These are phyloP conservation scores for Hemileccinum impolitum DNA, from an alignment of 768 basidiomycete genomes.

Conservation along the genomic window DNA sequence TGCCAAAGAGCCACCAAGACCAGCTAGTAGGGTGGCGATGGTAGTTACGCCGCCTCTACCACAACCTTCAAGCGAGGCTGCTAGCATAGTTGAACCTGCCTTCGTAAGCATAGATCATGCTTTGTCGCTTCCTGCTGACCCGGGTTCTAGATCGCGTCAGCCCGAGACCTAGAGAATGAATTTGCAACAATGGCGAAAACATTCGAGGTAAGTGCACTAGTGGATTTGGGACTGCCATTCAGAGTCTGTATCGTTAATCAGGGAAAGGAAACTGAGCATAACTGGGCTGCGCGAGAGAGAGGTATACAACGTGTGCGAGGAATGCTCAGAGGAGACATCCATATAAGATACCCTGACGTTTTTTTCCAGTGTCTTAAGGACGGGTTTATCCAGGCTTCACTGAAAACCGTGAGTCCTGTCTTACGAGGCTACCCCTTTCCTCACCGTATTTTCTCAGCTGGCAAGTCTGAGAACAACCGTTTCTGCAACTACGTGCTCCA, in stretches of 20 bases:
- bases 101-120: conserved; percentile 49
- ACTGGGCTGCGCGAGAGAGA: conserved; percentile 84
- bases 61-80: conserved; percentile 40
- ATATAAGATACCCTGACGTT: conserved; percentile 64
- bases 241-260: conserved; percentile 27
- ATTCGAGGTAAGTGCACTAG: conserved; percentile 62
- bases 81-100: conserved; percentile 54
- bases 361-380: conserved; percentile 76
- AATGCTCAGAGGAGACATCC: conserved; percentile 85
- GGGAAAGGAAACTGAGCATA: conserved; percentile 98
- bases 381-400: conserved; percentile 74
- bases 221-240: background rate
- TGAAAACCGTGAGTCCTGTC: conserved; percentile 70
- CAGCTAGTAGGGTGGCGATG: conserved; percentile 57
- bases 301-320: conserved; percentile 77
- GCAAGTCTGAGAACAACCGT: conserved; percentile 90
- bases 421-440: background rate
- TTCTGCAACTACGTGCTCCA: conserved; percentile 67
- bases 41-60: conserved; percentile 40
- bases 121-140: conserved; percentile 1
- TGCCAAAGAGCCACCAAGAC: conserved; percentile 49
- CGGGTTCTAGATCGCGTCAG: conserved; percentile 68
- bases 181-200: conserved; percentile 73
- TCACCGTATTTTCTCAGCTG: conserved; percentile 46
- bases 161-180: conserved; percentile 80